Percentiles rank a stretch among this genome's conserved stretches.
Evolutionary conservation across 2,329 filamentous ascomycete genomes (phyloP).

Genomic region (Arthrobotrys sphaeroides): DNA sequence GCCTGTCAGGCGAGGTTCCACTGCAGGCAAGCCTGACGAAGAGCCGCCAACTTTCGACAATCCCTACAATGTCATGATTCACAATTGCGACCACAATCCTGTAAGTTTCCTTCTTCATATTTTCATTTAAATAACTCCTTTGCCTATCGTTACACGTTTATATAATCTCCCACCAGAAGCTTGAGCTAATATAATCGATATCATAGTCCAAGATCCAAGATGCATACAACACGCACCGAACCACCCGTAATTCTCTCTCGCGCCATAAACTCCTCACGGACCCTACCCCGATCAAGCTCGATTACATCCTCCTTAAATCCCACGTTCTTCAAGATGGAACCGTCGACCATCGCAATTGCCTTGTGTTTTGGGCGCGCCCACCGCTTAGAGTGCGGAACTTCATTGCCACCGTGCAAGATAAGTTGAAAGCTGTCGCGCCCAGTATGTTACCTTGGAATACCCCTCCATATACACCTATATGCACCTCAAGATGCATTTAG

Average conservation of each 20-base stretch:
- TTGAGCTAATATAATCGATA: constrained; percentile 26
- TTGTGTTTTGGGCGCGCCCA: constrained; percentile 89
- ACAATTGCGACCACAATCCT: constrained; percentile 72
- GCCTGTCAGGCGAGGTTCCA: constrained; percentile 51
- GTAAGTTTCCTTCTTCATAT: constrained; percentile 64
- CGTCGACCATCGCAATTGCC: constrained; percentile 78
- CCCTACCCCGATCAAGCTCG: constrained; percentile 75
- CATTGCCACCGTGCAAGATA: constrained; percentile 74
- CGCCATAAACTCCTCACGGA: constrained; percentile 79
- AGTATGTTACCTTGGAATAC: constrained; percentile 66
- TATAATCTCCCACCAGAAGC: background rate
- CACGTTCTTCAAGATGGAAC: constrained; percentile 51
- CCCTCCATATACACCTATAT: constrained; percentile 20
- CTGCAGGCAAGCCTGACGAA: constrained; percentile 17
- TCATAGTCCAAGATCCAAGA: constrained; percentile 72
- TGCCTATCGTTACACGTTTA: background rate
- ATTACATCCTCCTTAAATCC: constrained; percentile 65
- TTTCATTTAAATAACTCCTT: constrained; percentile 29
- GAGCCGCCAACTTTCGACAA: constrained; percentile 65
- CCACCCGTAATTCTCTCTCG: constrained; percentile 78
- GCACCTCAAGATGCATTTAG: too few species aligned
- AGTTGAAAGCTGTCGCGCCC: constrained; percentile 72
- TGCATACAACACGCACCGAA: constrained; percentile 78
- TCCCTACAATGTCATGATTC: constrained; percentile 78
- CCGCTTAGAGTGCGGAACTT: constrained; percentile 75